These are phyloP conservation scores for Thalassiosira hispida DNA, from an alignment of 352 stramenopile species.

Conservation along the genomic window DNA sequence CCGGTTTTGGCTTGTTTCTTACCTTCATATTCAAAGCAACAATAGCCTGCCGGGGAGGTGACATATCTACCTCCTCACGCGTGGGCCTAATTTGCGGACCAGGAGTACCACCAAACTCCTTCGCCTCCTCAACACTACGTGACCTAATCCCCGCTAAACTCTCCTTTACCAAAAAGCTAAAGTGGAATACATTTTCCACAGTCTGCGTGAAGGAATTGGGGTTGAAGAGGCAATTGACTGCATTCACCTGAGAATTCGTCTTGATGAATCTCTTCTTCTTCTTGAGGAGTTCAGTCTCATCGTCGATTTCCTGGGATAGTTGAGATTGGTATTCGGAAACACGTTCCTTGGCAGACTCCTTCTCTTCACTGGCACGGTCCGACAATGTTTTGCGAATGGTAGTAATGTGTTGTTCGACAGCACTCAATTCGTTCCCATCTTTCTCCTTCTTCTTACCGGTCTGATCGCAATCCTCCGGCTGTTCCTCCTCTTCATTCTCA, in stretches of 20 bases:
- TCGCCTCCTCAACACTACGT: slow-evolving; percentile 27
- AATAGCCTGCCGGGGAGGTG: slow-evolving; percentile 59
- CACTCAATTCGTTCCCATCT: slow-evolving; percentile 71
- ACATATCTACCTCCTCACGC: not conserved
- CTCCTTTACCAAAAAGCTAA: slow-evolving; percentile 82
- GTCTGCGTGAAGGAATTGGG: slow-evolving; percentile 86
- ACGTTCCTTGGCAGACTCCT: not conserved
- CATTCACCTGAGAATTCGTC: slow-evolving; percentile 37
- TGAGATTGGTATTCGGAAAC: slow-evolving; percentile 18
- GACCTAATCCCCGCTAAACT: slow-evolving; percentile 38
- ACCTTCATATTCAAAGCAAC: slow-evolving; percentile 77
- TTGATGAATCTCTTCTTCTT: slow-evolving; percentile 35
- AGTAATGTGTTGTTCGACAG: slow-evolving; percentile 67
- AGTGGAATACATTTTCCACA: slow-evolving; percentile 86
- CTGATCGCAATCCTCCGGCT: slow-evolving; percentile 63
- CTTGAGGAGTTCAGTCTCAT: slow-evolving; percentile 18
- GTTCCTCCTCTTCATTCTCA: slow-evolving; percentile 58
- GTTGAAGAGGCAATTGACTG: slow-evolving; percentile 79
- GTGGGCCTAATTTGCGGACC: slow-evolving; percentile 22
- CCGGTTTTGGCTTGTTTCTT: no score
- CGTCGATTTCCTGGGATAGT: slow-evolving; percentile 27
- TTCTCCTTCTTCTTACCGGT: slow-evolving; percentile 39
- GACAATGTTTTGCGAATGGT: slow-evolving; percentile 54
- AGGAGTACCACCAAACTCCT: slow-evolving; percentile 38
- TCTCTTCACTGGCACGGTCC: slow-evolving; percentile 43